Conservation (phyloP, 352 stramenopile species). For the Halophytophthora polymorphica region DNA sequence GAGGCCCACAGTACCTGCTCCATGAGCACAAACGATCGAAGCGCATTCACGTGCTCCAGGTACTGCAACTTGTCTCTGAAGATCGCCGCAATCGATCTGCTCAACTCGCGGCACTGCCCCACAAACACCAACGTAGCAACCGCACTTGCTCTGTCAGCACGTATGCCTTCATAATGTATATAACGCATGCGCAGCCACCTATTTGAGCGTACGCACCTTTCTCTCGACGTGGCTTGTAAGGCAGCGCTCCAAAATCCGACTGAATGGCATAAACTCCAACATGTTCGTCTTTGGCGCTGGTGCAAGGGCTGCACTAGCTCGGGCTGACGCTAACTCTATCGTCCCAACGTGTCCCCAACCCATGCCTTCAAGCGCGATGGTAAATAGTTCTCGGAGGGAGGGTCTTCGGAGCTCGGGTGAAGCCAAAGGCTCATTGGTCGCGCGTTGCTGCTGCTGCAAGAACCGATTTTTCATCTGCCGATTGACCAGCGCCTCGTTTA, state of each 20-base stretch:
- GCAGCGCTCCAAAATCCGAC: slow-evolving; percentile 27
- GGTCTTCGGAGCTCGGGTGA: not conserved
- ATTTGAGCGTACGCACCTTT: slow-evolving; percentile 20
- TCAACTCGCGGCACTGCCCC: slow-evolving; percentile 45
- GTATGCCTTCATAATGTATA: too few relatives aligned
- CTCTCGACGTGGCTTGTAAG: slow-evolving; percentile 30
- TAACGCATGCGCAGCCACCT: too few relatives aligned
- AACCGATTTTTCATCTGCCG: slow-evolving; percentile 67
- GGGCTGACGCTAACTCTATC: slow-evolving; percentile 2
- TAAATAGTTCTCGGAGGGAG: slow-evolving; percentile 14
- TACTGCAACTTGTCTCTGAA: slow-evolving; percentile 54
- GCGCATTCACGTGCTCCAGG: slow-evolving; percentile 42
- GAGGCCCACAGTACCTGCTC: slow-evolving; percentile 40
- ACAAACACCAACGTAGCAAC: not conserved
- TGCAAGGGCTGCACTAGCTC: not conserved
- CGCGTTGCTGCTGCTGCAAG: slow-evolving; percentile 30
- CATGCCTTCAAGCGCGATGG: slow-evolving; percentile 13
- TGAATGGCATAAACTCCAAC: slow-evolving; percentile 38
- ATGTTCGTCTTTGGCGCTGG: slow-evolving; percentile 9
- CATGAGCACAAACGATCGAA: slow-evolving; percentile 72
- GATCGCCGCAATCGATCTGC: slow-evolving; percentile 41
- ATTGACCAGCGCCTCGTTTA: slow-evolving; percentile 54
- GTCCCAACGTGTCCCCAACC: slow-evolving; percentile 4
- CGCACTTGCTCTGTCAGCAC: too few relatives aligned
- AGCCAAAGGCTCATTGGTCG: not conserved